Evolutionary conservation across 495 filamentous ascomycete genomes (phyloP), one percentile per base, ranked within the genome.

Genomic region (Viridothelium virens): DNA sequence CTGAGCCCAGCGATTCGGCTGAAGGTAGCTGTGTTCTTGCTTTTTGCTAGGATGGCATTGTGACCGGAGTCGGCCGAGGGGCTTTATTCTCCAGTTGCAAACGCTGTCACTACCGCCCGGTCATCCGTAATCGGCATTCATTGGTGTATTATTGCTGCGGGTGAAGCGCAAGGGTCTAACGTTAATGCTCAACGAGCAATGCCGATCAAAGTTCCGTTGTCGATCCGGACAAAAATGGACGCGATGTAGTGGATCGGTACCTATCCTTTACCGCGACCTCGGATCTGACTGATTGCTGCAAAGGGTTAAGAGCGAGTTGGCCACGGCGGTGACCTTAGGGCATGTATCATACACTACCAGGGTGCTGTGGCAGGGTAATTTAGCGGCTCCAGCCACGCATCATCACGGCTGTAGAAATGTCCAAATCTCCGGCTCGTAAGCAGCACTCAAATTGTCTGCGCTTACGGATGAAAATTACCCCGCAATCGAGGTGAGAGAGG

Each of bases 321-420:
- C 33, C 25, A 36, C 18, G 31, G 53, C 53, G 53, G 53, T 59
- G 53, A 59, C 53, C 25, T 25, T 25, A 25, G 25, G 25, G 25
- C 25, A 25, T 25, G 25, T 25, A 25, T 25, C 25, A 1, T 25
- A 25, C 25, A 25, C 25, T 25, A 59, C 33, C 33, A 34, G 14
- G 53, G 31, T 59, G n/a, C 25, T 34, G 53, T 59, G 53, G 53
- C 53, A 59, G n/a, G 53, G 53, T 59, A 34, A 9, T 59, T 11
- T 9, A 59, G 53, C 53, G 53, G 31, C 53, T 59, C 31, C 53
- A 59, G 53, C 53, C 53, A 59, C 53, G 7, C 10, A 16, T 59
- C 53, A 7, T 59, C 53, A 59, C 53, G 53, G 53, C 7, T 11
- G 14, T 18, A 53, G 16, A 5, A 18, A 11, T 14, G 5, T 18